phyloP scores from a whole-genome alignment of 148 eudicot genomes.

The Silene uniflora region DNA sequence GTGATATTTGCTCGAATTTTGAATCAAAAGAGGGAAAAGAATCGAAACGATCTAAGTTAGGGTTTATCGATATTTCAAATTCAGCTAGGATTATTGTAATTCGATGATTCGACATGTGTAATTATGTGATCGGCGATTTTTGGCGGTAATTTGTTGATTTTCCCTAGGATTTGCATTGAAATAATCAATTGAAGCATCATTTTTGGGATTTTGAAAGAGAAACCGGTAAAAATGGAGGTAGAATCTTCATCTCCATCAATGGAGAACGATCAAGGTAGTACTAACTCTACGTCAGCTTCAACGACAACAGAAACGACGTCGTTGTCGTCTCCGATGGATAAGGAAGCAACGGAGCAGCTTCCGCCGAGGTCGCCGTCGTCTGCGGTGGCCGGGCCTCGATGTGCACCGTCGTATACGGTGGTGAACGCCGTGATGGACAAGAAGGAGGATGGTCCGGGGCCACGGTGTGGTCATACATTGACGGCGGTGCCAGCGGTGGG shows the following conservation, averaged over 20 bases:
- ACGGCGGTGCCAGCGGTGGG: slow-evolving; percentile 95
- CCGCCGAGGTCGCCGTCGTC: slow-evolving; percentile 22
- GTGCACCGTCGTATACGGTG: slow-evolving; percentile 79
- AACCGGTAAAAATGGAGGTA: slow-evolving; percentile 44
- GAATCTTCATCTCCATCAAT: slow-evolving; percentile 59
- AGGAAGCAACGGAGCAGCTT: slow-evolving; percentile 23
- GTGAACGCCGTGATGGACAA: slow-evolving; percentile 84
- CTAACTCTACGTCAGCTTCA: background rate
- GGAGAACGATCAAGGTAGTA: slow-evolving; percentile 48
- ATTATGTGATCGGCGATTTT: background rate
- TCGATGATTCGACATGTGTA: slow-evolving; percentile 17
- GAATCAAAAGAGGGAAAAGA: background rate
- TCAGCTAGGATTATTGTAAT: background rate
- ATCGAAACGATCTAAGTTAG: slow-evolving; percentile 14
- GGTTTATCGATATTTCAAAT: slow-evolving; percentile 3
- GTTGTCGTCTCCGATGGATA: slow-evolving; percentile 31
- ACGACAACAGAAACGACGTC: background rate
- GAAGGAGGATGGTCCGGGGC: slow-evolving; percentile 96
- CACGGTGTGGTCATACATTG: slow-evolving; percentile 91
- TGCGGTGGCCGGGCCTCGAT: slow-evolving; percentile 68
- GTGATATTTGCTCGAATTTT: slow-evolving; percentile 11
- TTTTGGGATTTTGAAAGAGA: slow-evolving; percentile 1
- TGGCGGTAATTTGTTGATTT: background rate
- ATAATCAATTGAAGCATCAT: background rate
- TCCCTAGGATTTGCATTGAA: background rate